Conservation (phyloP, 441 rosid genomes). For the Euphorbia corollata region DNA sequence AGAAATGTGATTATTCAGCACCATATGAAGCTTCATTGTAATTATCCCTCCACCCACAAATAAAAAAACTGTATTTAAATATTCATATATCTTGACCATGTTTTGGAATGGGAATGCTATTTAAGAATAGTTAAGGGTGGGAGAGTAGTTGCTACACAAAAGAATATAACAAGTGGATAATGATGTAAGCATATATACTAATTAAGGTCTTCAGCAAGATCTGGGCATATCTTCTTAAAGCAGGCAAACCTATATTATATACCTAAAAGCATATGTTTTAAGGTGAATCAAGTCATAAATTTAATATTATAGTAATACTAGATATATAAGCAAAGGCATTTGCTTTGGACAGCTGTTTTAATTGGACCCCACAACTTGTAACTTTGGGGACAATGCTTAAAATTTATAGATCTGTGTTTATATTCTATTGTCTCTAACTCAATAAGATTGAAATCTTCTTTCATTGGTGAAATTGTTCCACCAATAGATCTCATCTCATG, state of each 20-base stretch:
- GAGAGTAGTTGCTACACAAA: conserved; percentile 41
- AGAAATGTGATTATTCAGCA: conserved; percentile 47
- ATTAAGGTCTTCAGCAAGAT: conserved; percentile 54
- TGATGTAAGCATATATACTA: conserved; percentile 66
- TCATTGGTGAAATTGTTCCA: conserved; percentile 35
- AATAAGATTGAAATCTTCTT: conserved; percentile 10
- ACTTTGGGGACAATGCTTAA: conserved; percentile 36
- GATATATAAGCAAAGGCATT: conserved; percentile 26
- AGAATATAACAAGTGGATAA: conserved; percentile 63
- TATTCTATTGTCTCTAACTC: conserved; percentile 36
- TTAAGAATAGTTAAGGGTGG: conserved; percentile 18
- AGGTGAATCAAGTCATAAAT: conserved; percentile 49
- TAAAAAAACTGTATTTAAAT: not conserved
- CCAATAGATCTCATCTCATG: conserved; percentile 33
- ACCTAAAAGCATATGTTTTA: conserved; percentile 41
- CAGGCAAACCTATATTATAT: conserved; percentile 43
- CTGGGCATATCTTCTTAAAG: conserved; percentile 68
- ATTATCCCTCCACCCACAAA: conserved; percentile 38
- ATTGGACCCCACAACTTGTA: conserved; percentile 35
- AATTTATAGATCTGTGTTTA: conserved; percentile 31
- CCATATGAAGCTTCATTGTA: conserved; percentile 40
- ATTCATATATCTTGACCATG: conserved; percentile 40
- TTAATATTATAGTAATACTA: conserved; percentile 27
- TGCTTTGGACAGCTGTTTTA: conserved; percentile 50
- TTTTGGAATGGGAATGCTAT: conserved; percentile 23